Base-by-base conservation (phyloP, 371 early-diverging fungal species). In the Mortierella sp. region DNA sequence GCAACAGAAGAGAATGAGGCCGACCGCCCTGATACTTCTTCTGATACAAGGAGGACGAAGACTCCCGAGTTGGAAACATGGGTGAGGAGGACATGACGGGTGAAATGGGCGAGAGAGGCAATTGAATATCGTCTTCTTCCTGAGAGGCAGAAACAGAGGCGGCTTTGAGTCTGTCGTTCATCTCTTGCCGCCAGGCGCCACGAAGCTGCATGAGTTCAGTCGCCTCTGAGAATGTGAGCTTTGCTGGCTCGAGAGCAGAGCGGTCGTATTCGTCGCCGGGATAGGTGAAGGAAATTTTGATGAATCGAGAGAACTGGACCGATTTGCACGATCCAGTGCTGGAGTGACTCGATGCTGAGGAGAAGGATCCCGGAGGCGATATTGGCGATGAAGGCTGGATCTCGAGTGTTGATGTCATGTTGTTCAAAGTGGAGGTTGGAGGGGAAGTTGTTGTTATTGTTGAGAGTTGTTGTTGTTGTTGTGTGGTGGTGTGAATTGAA, bases 211-310 rank as follows among this genome's bases (percentile, higher is more conserved):
- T 67, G 24, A 79, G 68, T 68, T 83, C 84, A 1, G 84, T 72
- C 11, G 66, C 64, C 47, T 79, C 80, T 19, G 75, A 66, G 7
- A 22, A 52, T 31, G 80, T 74, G 41, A 79, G 72, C 69, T 72
- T 79, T n/a, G 69, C 66, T 4, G 80, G 80, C 47, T 71, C 76
- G 71, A 79, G 64, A 13, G 80, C 76, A 19, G 80, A 68, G 31
- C 80, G 71, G 64, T 79, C 80, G 61, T 79, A 79, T 50, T 79
- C 80, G 43, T 79, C 80, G 26, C 71, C 72, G 14, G 74, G 74
- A 47, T 79, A 79, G 16, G 80, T 79, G 72, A 79, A 79, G 16
- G 80, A 79, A 61, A 79, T 75, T 64, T 79, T 79, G 80, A 79
- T 65, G 69, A 79, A 79, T 13, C 80, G 71, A 13, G 80, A 79